Conservation (phyloP, 805 yeast genomes). For the Starmera quercuum region DNA sequence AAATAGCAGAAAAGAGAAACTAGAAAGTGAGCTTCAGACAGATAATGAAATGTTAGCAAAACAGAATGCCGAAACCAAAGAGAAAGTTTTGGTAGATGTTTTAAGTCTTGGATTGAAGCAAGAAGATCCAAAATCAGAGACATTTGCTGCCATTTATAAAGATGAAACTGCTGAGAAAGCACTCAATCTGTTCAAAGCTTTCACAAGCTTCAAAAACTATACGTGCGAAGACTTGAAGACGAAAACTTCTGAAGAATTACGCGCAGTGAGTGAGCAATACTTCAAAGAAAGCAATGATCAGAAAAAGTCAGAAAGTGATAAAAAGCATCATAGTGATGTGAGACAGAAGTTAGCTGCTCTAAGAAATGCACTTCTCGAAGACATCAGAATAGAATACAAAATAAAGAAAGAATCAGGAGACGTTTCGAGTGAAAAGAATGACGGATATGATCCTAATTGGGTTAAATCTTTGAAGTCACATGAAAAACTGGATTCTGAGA, state of each 20-base stretch:
- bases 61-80: slow-evolving; percentile 14
- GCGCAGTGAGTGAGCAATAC: slow-evolving; percentile 6
- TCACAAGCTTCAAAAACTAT: slow-evolving; percentile 1
- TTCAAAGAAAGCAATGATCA: slow-evolving; percentile 7
- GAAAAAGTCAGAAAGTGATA: slow-evolving; percentile 22
- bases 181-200: slow-evolving; percentile 7
- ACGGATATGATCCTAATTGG: slow-evolving; percentile 42
- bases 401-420: slow-evolving; percentile 17
- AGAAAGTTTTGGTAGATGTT: slow-evolving; percentile 9
- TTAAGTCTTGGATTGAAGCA: slow-evolving; percentile 11
- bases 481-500: slow-evolving; percentile 35
- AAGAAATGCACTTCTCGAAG: slow-evolving; percentile 17
- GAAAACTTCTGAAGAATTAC: slow-evolving; percentile 1
- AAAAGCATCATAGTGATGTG: slow-evolving; percentile 21
- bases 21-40: slow-evolving; percentile 9
- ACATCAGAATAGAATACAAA: slow-evolving; percentile 23
- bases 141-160: slow-evolving; percentile 6
- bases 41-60: slow-evolving; percentile 15
- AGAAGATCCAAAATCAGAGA: slow-evolving; percentile 7
- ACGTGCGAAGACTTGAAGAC: slow-evolving; percentile 11
- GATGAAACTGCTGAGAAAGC: slow-evolving; percentile 17
- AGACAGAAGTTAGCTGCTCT: slow-evolving; percentile 16
- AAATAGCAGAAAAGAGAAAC: slow-evolving; percentile 8
- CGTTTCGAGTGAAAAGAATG: slow-evolving; percentile 7
- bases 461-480: slow-evolving; percentile 35